Base-by-base conservation (phyloP, 805 yeast species). In the Nakazawaea holstii region DNA sequence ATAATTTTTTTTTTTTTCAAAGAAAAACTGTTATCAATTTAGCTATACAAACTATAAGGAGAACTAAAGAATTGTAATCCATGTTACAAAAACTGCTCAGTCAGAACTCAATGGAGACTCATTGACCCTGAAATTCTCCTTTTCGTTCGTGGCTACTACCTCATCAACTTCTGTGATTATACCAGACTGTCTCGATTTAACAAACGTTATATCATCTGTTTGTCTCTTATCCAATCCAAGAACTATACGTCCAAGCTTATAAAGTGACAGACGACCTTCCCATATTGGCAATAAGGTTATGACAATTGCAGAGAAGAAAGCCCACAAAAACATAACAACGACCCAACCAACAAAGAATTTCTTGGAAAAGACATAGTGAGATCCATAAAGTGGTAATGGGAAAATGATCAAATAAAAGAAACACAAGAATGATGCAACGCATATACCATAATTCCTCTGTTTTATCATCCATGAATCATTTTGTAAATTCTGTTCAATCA, bases 271-370 rank as follows among this genome's bases (percentile, higher is more conserved):
- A n/a, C 73, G 59, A 35, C 79, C 75, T 55, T 76, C 79, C 55
- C 61, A 65, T 26, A 76, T 46, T n/a, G 82, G 82, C 29, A 68
- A 73, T 11, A 76, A 48, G 1, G 74, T 62, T 43, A 74, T 77
- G 45, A 69, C 59, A 39, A 62, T 61, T 8, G 53, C 52, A 0
- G 76, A 64, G 37, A 60, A 52, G 50, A 68, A 70, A 11, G 66
- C 60, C 74, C 74, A 70, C 13, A 70, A 49, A 38, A 69, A 54
- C 6, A 66, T 58, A 28, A 72, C 69, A 11, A 65, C 62, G 28
- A 66, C 62, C 53, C 64, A 70, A 2, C 75, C 74, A 31, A 58
- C 55, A 52, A 68, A 71, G 49, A 65, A 70, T 4, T 61, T 48
- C 41, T 58, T 62, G 24, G 64, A 52, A 58, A 70, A 72, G 28